Percentiles rank a stretch among this genome's conserved stretches.
These are phyloP conservation scores for Entophlyctis helioformis DNA, from an alignment of 192 early-diverging fungal species.

Conservation along the genomic window DNA sequence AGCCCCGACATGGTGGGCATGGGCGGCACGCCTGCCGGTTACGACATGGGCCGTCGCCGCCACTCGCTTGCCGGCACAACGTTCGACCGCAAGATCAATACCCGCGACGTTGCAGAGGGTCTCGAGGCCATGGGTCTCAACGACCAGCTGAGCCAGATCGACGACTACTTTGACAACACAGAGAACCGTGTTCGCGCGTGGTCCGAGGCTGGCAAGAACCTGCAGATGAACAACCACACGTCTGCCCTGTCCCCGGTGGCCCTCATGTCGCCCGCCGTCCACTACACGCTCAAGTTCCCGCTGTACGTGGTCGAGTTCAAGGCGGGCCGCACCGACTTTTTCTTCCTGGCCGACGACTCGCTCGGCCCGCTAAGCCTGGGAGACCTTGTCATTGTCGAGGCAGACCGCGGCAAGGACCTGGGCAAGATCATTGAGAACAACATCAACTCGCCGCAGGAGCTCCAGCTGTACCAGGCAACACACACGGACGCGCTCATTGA, in stretches of 20 bases:
- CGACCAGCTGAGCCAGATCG: conserved; percentile 30
- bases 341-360: conserved; percentile 49
- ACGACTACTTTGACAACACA: conserved; percentile 62
- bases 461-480: conserved; percentile 35
- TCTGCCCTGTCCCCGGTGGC: conserved; percentile 14
- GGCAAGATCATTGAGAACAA: conserved; percentile 73
- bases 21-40: too few species aligned
- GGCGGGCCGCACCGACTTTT: conserved; percentile 72
- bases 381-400: conserved; percentile 78
- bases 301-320: conserved; percentile 83
- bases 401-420: conserved; percentile 80
- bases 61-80: conserved; percentile 42
- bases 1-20: too few species aligned
- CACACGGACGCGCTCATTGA: conserved; percentile 37
- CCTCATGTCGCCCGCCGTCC: conserved; percentile 26
- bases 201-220: conserved; percentile 47
- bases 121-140: conserved; percentile 22
- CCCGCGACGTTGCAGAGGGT: conserved; percentile 18
- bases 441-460: conserved; percentile 37
- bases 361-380: conserved; percentile 38
- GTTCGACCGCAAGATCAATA: conserved; percentile 10
- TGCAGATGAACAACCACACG: conserved; percentile 21
- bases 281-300: conserved; percentile 44
- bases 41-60: conserved; percentile 21
- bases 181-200: conserved; percentile 39